Percentiles rank a stretch among this genome's conserved stretches.
phyloP scores from a whole-genome alignment of 192 early-diverging fungal genomes.

The Thamnidium elegans region DNA sequence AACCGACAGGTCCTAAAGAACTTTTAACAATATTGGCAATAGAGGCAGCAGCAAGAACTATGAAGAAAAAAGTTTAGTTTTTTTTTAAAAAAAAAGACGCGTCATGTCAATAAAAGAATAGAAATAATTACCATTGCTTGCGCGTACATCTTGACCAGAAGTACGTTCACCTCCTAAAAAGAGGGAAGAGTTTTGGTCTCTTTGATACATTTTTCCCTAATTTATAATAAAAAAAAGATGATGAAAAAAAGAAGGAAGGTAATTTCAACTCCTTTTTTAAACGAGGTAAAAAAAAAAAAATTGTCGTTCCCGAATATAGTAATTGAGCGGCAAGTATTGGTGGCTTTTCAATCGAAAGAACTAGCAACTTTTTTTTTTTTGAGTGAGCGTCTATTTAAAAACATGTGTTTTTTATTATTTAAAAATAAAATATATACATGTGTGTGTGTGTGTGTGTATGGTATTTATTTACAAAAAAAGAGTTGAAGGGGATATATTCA shows the following conservation, averaged over 20 bases:
- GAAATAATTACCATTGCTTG: conserved; percentile 82
- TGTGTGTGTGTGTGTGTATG: no score
- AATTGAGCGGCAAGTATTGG: no score
- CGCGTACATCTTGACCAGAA: conserved; percentile 87
- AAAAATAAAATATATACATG: no score
- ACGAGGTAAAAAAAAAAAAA: no score
- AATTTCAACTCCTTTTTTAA: no score
- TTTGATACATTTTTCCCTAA: conserved; percentile 40
- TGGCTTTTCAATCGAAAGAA: no score
- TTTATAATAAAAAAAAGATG: conserved; percentile 6
- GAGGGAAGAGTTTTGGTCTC: conserved; percentile 53
- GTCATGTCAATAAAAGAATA: not conserved
- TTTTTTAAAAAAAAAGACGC: conserved; percentile 3
- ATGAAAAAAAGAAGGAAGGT: not conserved
- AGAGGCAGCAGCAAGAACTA: conserved; percentile 92
- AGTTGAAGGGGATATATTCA: no score
- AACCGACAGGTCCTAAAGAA: conserved; percentile 97
- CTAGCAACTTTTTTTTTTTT: no score
- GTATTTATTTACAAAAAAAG: no score
- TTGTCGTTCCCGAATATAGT: no score
- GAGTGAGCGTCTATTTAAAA: no score
- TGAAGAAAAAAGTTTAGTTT: not conserved
- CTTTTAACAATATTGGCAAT: conserved; percentile 99
- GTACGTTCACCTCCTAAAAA: conserved; percentile 86
- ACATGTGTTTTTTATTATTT: no score